phyloP scores from a whole-genome alignment of 306 rosid genomes.

The Castanea sativa region DNA sequence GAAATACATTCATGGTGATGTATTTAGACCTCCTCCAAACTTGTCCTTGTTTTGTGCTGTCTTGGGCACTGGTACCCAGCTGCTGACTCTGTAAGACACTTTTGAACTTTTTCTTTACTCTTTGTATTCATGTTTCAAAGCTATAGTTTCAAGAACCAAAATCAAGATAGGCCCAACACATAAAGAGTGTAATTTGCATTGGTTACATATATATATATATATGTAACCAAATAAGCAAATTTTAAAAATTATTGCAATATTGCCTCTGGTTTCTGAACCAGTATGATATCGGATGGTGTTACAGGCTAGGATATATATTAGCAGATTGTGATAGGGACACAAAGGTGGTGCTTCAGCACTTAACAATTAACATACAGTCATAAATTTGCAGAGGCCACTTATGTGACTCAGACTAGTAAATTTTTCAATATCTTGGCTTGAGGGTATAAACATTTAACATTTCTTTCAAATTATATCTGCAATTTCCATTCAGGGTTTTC shows the following conservation, averaged over 20 bases:
- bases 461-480: slow-evolving; percentile 11
- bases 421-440: background rate
- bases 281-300: background rate
- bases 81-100: slow-evolving; percentile 72
- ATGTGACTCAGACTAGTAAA: background rate
- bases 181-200: too few relatives aligned
- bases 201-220: background rate
- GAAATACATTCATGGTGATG: slow-evolving; percentile 79
- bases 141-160: slow-evolving; percentile 1
- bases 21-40: slow-evolving; percentile 65
- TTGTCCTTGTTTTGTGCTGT: slow-evolving; percentile 67
- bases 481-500: slow-evolving; percentile 49
- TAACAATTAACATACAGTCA: background rate
- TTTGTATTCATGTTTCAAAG: slow-evolving; percentile 11
- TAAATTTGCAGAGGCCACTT: background rate
- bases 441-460: background rate
- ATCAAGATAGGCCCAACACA: too few relatives aligned
- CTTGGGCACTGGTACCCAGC: slow-evolving; percentile 80
- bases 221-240: background rate
- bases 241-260: background rate
- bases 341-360: background rate
- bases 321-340: background rate
- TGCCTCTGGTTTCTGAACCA: background rate
- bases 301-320: background rate
- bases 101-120: slow-evolving; percentile 20